Evolutionary conservation across 2,329 filamentous ascomycete species (phyloP).

Genomic region (Rugonectria rugulosa): DNA sequence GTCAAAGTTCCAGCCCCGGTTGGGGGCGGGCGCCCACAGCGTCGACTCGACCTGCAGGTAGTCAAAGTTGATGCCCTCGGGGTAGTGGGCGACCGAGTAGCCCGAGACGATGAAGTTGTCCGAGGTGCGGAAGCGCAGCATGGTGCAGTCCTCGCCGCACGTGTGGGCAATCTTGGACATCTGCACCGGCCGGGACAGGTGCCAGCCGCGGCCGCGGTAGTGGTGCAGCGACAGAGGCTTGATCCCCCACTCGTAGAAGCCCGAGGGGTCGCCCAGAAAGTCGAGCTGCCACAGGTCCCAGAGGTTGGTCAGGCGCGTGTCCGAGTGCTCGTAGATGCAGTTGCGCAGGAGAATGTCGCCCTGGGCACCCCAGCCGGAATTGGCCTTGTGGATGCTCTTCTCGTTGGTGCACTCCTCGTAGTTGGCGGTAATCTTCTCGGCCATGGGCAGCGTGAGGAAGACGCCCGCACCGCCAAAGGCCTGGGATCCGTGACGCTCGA

Average conservation of each 20-base stretch:
- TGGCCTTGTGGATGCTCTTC: constrained; percentile 61
- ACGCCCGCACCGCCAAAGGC: constrained; percentile 71
- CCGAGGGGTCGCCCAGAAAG: constrained; percentile 65
- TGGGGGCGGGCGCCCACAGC: constrained; percentile 56
- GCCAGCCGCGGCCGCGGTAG: constrained; percentile 68
- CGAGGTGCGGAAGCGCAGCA: constrained; percentile 64
- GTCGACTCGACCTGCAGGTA: constrained; percentile 61
- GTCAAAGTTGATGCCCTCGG: constrained; percentile 58
- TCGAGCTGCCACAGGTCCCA: constrained; percentile 69
- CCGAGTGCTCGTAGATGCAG: constrained; percentile 70
- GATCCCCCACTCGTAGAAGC: constrained; percentile 70
- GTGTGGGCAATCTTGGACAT: constrained; percentile 65
- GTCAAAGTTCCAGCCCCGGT: constrained; percentile 60
- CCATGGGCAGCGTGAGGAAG: constrained; percentile 63
- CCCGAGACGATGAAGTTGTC: constrained; percentile 65
- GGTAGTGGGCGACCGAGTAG: constrained; percentile 67
- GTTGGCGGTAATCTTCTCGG: constrained; percentile 53
- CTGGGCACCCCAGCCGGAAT: constrained; percentile 66
- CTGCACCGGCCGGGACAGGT: constrained; percentile 60
- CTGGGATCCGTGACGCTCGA: constrained; percentile 67
- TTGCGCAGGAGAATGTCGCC: constrained; percentile 69
- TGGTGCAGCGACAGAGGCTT: constrained; percentile 69
- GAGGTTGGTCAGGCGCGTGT: constrained; percentile 63
- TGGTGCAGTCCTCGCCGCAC: constrained; percentile 67
- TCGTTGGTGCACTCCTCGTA: constrained; percentile 56